Evolutionary conservation across 257 asterid species (phyloP).

Genomic region (Thymus mandschuricus): DNA sequence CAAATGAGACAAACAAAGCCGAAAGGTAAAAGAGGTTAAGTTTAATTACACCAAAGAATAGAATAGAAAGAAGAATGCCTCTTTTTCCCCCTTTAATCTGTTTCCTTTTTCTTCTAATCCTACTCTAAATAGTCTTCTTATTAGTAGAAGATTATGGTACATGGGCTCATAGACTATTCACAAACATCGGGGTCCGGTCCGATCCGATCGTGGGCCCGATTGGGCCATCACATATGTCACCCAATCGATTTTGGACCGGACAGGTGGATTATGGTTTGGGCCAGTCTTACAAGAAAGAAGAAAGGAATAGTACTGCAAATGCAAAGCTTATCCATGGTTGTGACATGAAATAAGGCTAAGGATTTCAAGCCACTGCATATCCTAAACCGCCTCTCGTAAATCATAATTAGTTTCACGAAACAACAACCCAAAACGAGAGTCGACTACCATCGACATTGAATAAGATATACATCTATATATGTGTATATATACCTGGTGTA

Average conservation of each 20-base stretch:
- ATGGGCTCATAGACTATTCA: not conserved
- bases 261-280: not conserved
- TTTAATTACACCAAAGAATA: not conserved
- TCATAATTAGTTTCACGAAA: not conserved
- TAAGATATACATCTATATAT: not conserved
- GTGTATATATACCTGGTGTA: too few relatives aligned
- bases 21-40: conserved; percentile 16
- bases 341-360: too few relatives aligned
- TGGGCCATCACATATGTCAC: not conserved
- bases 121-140: not conserved
- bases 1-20: conserved; percentile 14
- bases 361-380: not conserved
- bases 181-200: too few relatives aligned
- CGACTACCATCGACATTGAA: not conserved
- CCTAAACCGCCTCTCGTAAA: not conserved
- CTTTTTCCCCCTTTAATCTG: not conserved
- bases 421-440: not conserved
- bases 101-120: not conserved
- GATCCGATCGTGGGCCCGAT: not conserved
- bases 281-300: not conserved
- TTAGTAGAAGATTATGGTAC: not conserved
- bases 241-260: not conserved
- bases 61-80: not conserved
- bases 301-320: too few relatives aligned
- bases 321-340: too few relatives aligned